Base-by-base conservation (phyloP, 805 yeast species). In the Candida vaughaniae region DNA sequence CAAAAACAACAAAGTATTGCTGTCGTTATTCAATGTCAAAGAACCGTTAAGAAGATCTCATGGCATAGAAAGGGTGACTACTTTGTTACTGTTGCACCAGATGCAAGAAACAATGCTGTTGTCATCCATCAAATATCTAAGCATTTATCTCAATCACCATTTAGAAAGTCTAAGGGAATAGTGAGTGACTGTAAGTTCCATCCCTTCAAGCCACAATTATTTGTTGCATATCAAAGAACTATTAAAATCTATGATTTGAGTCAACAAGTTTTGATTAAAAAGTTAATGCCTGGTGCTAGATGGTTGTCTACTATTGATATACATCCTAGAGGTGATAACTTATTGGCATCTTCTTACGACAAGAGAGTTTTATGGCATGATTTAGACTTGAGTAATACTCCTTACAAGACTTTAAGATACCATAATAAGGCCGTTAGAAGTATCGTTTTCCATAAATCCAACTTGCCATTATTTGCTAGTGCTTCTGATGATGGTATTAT, bases 31-130 rank as follows among this genome's bases (percentile, higher is more conserved):
- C 77, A 84, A 36, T 69, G 75, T 39, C 75, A 80, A 44, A 75
- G 73, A 52, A 75, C 85, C 0, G 78, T 91, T 44, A 89, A 87
- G 63, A 82, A 80, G 55, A 49, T 93, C 16, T 77, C 95, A 48
- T 93, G 99, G 99, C 99, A 93, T 62, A 76, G 96, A 60, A 85
- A 85, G 56, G 99, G 99, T 53, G 99, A 93, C 67, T 93, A 93
- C 59, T 86, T 93, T 52, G 95, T 91, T 46, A 82, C 95, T 3
- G 95, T 88, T n/a, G 81, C 95, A n/a, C 97, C 98, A 35, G 93
- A 87, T 35, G 84, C 88, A 35, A 87, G 85, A 38, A 81, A 88
- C 56, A 77, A 90, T 8, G 82, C 98, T 5, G 96, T 93, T 27
- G 71, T 93, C 43, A 88, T 93, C 47, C 99, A 93, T 64, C 98